Evolutionary conservation across 2,329 filamentous ascomycete genomes (phyloP).

Genomic region (Exophiala aquamarina): DNA sequence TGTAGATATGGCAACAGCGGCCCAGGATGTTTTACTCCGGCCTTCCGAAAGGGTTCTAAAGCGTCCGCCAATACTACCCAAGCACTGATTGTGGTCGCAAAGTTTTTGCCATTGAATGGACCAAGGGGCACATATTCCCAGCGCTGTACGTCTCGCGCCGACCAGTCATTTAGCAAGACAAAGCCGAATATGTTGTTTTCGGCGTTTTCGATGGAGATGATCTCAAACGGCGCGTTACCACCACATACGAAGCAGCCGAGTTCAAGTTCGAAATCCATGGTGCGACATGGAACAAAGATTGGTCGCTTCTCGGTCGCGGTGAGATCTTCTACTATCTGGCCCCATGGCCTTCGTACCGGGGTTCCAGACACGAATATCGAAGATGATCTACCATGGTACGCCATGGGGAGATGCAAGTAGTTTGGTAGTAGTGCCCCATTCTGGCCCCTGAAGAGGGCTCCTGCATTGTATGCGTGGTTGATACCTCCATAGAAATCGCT

Average conservation of each 20-base stretch:
- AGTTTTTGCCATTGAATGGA: slow-evolving; percentile 82
- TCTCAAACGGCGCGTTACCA: slow-evolving; percentile 62
- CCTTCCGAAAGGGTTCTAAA: slow-evolving; percentile 63
- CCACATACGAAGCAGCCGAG: slow-evolving; percentile 71
- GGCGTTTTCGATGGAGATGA: slow-evolving; percentile 63
- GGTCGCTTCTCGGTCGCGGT: slow-evolving; percentile 61
- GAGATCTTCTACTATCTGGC: slow-evolving; percentile 69
- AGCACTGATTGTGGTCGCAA: slow-evolving; percentile 71
- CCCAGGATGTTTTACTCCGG: slow-evolving; percentile 55
- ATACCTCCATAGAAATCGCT: slow-evolving; percentile 81
- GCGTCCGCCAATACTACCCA: slow-evolving; percentile 79
- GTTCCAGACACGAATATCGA: slow-evolving; percentile 56
- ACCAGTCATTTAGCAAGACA: slow-evolving; percentile 85
- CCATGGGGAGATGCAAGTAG: slow-evolving; percentile 76
- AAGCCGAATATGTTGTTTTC: slow-evolving; percentile 73
- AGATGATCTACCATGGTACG: slow-evolving; percentile 70
- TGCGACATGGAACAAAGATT: slow-evolving; percentile 61
- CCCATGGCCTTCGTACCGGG: slow-evolving; percentile 67
- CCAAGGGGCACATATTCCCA: slow-evolving; percentile 83
- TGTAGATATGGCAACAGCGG: slow-evolving; percentile 62
- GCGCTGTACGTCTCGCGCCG: slow-evolving; percentile 74
- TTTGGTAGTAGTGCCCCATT: slow-evolving; percentile 74
- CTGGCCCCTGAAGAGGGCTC: slow-evolving; percentile 65
- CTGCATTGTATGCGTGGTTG: slow-evolving; percentile 73
- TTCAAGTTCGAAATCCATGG: slow-evolving; percentile 77